Base-by-base conservation (phyloP, 164 flowering plant species). In the Liquidambar formosana region DNA sequence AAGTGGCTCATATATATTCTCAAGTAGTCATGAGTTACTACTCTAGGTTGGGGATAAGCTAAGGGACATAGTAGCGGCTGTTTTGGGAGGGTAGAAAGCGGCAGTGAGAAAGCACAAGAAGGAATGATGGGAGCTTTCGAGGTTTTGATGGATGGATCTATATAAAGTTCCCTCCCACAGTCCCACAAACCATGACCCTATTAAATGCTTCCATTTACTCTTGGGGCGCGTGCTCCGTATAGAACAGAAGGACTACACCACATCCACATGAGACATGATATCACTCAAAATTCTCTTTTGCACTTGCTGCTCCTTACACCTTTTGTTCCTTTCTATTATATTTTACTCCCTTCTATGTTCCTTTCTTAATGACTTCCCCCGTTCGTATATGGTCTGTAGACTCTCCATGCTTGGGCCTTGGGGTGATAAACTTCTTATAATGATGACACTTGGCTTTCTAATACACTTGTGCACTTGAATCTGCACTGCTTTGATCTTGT, bases 151-250 rank as follows among this genome's bases (percentile, higher is more conserved):
- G 12, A 44, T 9, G 12, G 12, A 46, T 11, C 49, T 15, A 46
- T n/a, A n/a, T n/a, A 46, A 48, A 12, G n/a, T 26, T 19, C 57
- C 14, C n/a, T n/a, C n/a, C 45, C 61, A 48, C 56, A 14, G 46
- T 56, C 45, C 46, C 38, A 44, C 18, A 51, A 44, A 60, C 23
- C 64, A 57, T 53, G 48, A 22, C 6, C 22, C 19, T 10, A 26
- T 48, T 56, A n/a, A 72, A 38, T 51, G 59, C 58, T 25, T 64
- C 41, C 65, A 46, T 65, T 65, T 33, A 48, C 60, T 59, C 43
- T 63, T 26, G 71, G 71, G 75, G 65, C 66, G 75, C 75, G 66
- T 72, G 75, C 75, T 66, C 61, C 54, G 16, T 61, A 2, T 44
- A 19, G 38, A 48, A 57, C 60, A 25, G n/a, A 23, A 14, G 18